Evolutionary conservation across 2,329 filamentous ascomycete genomes (phyloP), one percentile per base, ranked within the genome.

Genomic region (Talaromyces sp.): DNA sequence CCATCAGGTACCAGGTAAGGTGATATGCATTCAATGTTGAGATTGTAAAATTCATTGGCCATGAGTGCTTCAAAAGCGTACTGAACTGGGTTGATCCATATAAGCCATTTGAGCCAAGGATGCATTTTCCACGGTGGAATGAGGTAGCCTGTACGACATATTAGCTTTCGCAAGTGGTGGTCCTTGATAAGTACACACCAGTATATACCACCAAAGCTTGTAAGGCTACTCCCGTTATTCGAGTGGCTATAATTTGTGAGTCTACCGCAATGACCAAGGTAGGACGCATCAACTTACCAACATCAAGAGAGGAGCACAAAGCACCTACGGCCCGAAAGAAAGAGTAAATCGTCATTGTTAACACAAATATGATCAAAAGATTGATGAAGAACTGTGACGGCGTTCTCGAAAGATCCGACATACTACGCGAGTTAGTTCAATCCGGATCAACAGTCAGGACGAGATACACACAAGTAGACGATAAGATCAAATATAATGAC

Each of bases 61-160:
- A 91, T 80, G 0, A 92, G 73, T 0, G 83, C 83, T 66, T 91
- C 86, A 63, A 91, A 92, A 0, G 81, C 86, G 63, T 91, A 91
- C 0, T 88, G 84, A 2, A 92, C 76, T 0, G 88, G 88, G 66
- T 89, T 82, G 23, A 88, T 82, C 83, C 85, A 87, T 65, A 82
- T 86, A 2, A 88, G 71, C 86, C 86, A 88, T 63, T 77, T 77
- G 25, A 88, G 82, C 84, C 85, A 88, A 0, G 82, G 81, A 44
- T 85, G 83, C 86, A 88, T 88, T 64, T 84, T 77, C 23, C 80
- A 80, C 25, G 86, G 84, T 4, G 80, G 81, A 62, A 88, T 88
- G 70, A 87, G 79, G 71, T 86, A 89, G 14, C 87, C 87, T 72
- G 68, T 68, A 59, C 67, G 72, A n/a, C 39, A 3, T 48, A 21